Base-by-base conservation (phyloP, 139 green algal genomes). In the Gonium pectorale region DNA sequence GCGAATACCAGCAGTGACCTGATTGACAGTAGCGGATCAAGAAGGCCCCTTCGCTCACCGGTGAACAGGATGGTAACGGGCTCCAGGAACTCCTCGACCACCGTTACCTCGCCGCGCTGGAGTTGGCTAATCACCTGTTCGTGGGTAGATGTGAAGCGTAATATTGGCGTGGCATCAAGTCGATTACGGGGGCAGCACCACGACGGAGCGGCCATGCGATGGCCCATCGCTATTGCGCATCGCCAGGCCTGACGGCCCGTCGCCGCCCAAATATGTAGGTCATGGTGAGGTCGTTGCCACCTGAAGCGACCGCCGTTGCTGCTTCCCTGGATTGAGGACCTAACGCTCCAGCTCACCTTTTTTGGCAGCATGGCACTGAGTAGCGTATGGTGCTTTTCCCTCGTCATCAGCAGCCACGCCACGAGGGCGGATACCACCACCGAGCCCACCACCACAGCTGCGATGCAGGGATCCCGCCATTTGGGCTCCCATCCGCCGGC, bases 381-480 rank as follows among this genome's bases (percentile, higher is more conserved):
- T 62, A 83, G 77, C 77, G 63, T 71, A 66, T 68, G 37, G 46
- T 86, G 79, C 37, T 79, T 77, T 51, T 86, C 66, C 26, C 38
- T 35, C 49, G 79, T 87, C 64, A 90, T 54, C 33, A 87, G 56
- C 19, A 90, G 44, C 35, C 80, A 80, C 27, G 49, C 35, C 40
- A 90, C 51, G 64, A 90, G 63, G 43, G 49, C 64, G 13, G 51
- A 37, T 24, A 87, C 81, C 51, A 87, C 31, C 4, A 46, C 40
- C 41, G 70, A 69, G 17, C 85, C 73, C 26, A 90, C 35, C 64
- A 90, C 80, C 49, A 87, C 86, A 24, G 80, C 80, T 13, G 80
- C 86, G 0, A 90, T n/a, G 51, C 85, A 79, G 2, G 78, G 79
- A 19, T 70, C n/a, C 7, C 86, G 64, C 86, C 86, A 90, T 2